Percentiles rank a stretch among this genome's conserved stretches.
Evolutionary conservation across 176 grass and related monocot genomes (phyloP).

Genomic region (Triticum timopheevii): DNA sequence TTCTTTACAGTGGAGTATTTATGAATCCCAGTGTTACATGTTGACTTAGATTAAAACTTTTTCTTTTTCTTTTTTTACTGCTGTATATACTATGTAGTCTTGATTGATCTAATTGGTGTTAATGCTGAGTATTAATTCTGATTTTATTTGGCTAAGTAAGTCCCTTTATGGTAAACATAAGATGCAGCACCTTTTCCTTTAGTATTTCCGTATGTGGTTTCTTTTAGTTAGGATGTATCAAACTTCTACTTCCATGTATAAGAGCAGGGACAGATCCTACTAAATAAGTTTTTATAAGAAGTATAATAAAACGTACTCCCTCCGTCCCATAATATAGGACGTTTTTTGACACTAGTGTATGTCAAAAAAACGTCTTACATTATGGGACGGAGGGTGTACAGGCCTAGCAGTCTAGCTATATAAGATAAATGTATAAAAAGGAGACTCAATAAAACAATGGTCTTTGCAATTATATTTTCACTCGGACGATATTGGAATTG

Average conservation of each 20-base stretch:
- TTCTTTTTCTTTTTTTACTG: background rate
- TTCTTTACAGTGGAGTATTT: too few relatives aligned
- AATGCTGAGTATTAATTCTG: background rate
- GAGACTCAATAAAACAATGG: background rate
- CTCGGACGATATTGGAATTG: background rate
- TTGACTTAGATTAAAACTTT: background rate
- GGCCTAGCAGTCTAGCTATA: background rate
- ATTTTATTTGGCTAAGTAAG: background rate
- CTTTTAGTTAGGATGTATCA: background rate
- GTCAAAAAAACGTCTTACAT: too few relatives aligned
- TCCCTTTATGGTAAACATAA: background rate
- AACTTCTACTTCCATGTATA: background rate
- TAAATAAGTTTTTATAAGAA: background rate
- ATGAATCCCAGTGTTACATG: constrained; percentile 7
- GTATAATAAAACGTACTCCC: constrained; percentile 8
- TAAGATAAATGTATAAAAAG: background rate
- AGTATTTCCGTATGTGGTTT: background rate
- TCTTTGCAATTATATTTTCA: constrained; percentile 18
- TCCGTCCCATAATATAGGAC: too few relatives aligned
- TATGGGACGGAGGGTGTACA: too few relatives aligned
- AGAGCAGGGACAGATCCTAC: background rate
- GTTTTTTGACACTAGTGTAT: too few relatives aligned
- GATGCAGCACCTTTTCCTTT: background rate
- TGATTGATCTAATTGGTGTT: background rate
- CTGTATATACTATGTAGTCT: background rate